These are phyloP conservation scores for Podospora australis DNA, from an alignment of 495 filamentous ascomycete genomes.

Conservation along the genomic window DNA sequence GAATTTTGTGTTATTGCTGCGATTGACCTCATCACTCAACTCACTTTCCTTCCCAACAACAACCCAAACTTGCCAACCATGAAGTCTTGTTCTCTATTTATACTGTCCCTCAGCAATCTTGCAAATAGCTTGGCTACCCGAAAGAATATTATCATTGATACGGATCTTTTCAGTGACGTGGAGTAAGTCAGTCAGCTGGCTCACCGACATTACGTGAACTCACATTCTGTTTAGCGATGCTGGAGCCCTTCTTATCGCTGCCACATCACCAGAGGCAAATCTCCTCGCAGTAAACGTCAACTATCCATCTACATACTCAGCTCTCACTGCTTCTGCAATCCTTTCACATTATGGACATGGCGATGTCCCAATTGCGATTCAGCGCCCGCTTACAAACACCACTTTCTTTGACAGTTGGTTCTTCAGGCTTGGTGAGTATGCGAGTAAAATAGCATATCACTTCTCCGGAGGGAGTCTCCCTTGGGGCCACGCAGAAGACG, in stretches of 20 bases:
- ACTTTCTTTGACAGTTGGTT: constrained; percentile 37
- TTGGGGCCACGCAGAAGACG: constrained; percentile 29
- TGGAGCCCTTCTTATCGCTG: constrained; percentile 30
- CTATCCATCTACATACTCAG: constrained; percentile 36
- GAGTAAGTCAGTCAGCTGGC: constrained; percentile 19
- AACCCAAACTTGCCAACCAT: too few species aligned
- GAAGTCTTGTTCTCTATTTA: too few species aligned
- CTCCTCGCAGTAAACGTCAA: constrained; percentile 42
- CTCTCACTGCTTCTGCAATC: constrained; percentile 35
- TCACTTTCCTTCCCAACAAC: too few species aligned
- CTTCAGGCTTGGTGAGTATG: constrained; percentile 27
- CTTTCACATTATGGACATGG: constrained; percentile 36
- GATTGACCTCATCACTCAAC: too few species aligned
- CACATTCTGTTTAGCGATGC: constrained; percentile 26
- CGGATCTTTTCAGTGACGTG: constrained; percentile 39
- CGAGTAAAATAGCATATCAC: constrained; percentile 37
- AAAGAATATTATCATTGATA: constrained; percentile 35
- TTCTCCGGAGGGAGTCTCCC: constrained; percentile 24
- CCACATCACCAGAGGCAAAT: constrained; percentile 23
- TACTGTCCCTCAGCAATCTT: too few species aligned
- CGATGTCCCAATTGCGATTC: constrained; percentile 32
- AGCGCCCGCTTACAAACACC: constrained; percentile 32
- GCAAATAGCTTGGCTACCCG: neutral
- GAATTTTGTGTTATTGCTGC: too few species aligned
- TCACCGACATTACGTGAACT: neutral